Conservation (phyloP, 768 basidiomycete genomes). For the Tricholomella constricta region DNA sequence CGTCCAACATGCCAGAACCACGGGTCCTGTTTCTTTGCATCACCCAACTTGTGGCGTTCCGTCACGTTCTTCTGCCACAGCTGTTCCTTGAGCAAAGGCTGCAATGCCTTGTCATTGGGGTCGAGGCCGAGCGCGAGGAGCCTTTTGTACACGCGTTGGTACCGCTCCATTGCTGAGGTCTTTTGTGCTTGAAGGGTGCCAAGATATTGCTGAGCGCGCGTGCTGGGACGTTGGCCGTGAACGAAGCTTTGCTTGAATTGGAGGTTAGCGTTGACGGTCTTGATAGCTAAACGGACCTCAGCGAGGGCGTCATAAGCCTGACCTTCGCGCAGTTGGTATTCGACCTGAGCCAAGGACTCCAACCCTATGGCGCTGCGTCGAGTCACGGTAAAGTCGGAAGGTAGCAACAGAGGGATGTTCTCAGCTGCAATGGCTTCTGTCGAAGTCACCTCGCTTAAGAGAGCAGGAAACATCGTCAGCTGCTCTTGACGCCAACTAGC, state of each 20-base stretch:
- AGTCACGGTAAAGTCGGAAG: constrained; percentile 13
- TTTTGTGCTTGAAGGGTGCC: constrained; percentile 16
- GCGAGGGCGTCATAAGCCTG: constrained; percentile 29
- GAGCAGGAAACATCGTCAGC: background rate
- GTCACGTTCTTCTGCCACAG: constrained; percentile 20
- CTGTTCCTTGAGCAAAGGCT: constrained; percentile 16
- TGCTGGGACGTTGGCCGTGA: constrained; percentile 24
- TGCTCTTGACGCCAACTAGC: background rate
- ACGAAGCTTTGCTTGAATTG: constrained; percentile 23
- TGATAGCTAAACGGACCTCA: constrained; percentile 21
- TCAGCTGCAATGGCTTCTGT: background rate
- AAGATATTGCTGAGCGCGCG: constrained; percentile 22
- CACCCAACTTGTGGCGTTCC: constrained; percentile 18
- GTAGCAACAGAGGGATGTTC: constrained; percentile 14
- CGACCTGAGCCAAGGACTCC: constrained; percentile 11
- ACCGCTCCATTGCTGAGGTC: constrained; percentile 17
- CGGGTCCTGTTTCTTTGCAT: constrained; percentile 19
- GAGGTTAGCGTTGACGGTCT: constrained; percentile 22
- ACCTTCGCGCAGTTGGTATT: constrained; percentile 25
- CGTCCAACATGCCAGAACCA: constrained; percentile 25
- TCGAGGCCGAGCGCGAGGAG: constrained; percentile 17
- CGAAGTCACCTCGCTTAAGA: background rate
- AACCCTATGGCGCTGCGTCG: background rate
- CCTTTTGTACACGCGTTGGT: constrained; percentile 9
- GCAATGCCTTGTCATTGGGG: constrained; percentile 13